Evolutionary conservation across 306 rosid genomes (phyloP).

Genomic region (Cicer chorassanicum): DNA sequence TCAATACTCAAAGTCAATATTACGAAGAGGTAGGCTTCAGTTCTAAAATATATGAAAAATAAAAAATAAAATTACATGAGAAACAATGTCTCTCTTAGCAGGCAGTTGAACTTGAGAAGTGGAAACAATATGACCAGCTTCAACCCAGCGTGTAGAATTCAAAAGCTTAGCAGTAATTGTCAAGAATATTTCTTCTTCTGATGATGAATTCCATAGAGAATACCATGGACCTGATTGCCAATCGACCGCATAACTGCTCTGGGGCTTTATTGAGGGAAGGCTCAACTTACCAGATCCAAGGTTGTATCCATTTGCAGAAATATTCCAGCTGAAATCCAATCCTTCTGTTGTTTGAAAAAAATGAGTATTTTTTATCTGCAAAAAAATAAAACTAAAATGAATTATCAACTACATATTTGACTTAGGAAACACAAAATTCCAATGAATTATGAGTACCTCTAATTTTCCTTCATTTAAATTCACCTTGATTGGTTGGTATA

Average conservation of each 20-base stretch:
- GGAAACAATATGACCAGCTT: slow-evolving; percentile 81
- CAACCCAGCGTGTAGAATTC: slow-evolving; percentile 74
- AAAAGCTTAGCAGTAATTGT: slow-evolving; percentile 68
- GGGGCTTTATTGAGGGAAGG: slow-evolving; percentile 72
- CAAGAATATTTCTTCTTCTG: slow-evolving; percentile 65
- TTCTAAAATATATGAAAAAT: slow-evolving; percentile 11
- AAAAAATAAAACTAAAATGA: slow-evolving; percentile 31
- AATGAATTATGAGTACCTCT: slow-evolving; percentile 55
- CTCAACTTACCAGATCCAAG: slow-evolving; percentile 73
- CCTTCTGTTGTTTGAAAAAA: slow-evolving; percentile 79
- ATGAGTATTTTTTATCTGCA: slow-evolving; percentile 73
- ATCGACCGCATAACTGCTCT: slow-evolving; percentile 56
- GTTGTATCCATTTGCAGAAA: slow-evolving; percentile 71
- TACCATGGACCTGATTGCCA: slow-evolving; percentile 83
- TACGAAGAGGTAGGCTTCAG: background rate
- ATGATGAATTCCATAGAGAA: slow-evolving; percentile 65
- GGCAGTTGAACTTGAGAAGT: slow-evolving; percentile 88
- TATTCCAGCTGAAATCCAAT: slow-evolving; percentile 81
- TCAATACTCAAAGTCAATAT: background rate
- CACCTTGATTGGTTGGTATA: slow-evolving; percentile 91
- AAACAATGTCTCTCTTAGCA: slow-evolving; percentile 51
- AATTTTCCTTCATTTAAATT: slow-evolving; percentile 56
- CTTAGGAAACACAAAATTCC: slow-evolving; percentile 20
- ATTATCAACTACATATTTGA: slow-evolving; percentile 28
- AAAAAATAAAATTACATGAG: slow-evolving; percentile 59